A percentile compares a stretch with the other conserved stretches of the same genome.
phyloP scores from a whole-genome alignment of 2,329 filamentous ascomycete species.

The Neonectria faginata region DNA sequence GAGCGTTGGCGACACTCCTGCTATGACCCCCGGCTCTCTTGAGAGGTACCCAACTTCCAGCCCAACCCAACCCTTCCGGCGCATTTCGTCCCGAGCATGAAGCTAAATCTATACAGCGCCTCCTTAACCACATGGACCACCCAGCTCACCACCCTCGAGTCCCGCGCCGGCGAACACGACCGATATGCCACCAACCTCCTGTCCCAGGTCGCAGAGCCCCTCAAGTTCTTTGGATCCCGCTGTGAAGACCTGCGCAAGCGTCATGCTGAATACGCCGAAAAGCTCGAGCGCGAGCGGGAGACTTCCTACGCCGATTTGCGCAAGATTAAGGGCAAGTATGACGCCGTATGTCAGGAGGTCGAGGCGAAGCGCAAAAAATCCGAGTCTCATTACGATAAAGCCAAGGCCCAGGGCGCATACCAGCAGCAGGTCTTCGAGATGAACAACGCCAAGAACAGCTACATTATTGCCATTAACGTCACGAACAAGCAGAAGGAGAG shows the following conservation, averaged over 20 bases:
- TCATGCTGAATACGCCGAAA: constrained; percentile 88
- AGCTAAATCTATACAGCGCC: constrained; percentile 65
- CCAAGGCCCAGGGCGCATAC: constrained; percentile 90
- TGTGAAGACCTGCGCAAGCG: constrained; percentile 95
- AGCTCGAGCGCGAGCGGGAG: constrained; percentile 91
- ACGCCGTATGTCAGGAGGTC: constrained; percentile 91
- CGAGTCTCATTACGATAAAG: constrained; percentile 93
- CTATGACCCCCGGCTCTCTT: constrained; percentile 92
- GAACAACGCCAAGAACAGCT: constrained; percentile 99
- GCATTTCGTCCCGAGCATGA: constrained; percentile 39
- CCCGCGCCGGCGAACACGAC: constrained; percentile 89
- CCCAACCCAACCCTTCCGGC: constrained; percentile 3
- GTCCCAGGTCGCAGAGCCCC: constrained; percentile 83
- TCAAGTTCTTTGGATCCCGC: constrained; percentile 78
- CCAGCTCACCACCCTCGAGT: constrained; percentile 90
- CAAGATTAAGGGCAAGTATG: constrained; percentile 94
- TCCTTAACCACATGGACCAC: constrained; percentile 98
- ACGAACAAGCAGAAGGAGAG: constrained; percentile 98
- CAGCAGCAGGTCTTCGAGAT: constrained; percentile 94
- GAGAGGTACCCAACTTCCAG: constrained; percentile 71
- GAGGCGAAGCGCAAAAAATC: constrained; percentile 95
- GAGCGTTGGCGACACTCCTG: constrained; percentile 93
- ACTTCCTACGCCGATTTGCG: constrained; percentile 84
- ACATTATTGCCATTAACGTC: constrained; percentile 94
- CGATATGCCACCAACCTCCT: constrained; percentile 83